phyloP scores from a whole-genome alignment of 2,329 filamentous ascomycete species.

The Aureobasidium sp. region DNA sequence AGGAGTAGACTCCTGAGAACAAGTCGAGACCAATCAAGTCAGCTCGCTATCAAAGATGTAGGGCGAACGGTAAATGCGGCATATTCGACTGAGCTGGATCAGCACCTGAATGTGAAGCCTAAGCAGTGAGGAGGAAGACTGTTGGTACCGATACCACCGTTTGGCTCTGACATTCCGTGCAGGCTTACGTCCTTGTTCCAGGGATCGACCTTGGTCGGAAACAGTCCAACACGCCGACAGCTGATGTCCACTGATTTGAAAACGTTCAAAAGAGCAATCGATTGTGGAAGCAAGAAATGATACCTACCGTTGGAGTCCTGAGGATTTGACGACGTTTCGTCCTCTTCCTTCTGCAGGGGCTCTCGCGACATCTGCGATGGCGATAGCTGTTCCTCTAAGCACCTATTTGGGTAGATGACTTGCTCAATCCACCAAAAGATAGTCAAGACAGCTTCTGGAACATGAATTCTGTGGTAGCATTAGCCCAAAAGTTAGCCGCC shows the following conservation, averaged over 20 bases:
- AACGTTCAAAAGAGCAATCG: no score
- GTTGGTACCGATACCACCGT: neutral
- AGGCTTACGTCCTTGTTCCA: neutral
- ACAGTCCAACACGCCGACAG: neutral
- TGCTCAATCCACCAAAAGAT: no score
- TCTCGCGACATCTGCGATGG: no score
- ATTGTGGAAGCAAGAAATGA: no score
- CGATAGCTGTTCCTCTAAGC: no score
- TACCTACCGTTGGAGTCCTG: no score
- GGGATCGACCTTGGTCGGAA: neutral
- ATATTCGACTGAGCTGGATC: neutral
- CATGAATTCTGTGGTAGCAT: neutral
- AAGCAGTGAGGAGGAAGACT: neutral
- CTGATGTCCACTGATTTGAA: neutral
- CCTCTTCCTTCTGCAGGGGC: no score
- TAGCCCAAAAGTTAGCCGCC: no score
- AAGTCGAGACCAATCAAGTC: neutral
- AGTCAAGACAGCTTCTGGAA: neutral
- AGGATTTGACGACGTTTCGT: no score
- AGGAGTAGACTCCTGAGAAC: neutral
- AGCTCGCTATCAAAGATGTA: neutral
- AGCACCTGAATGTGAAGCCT: neutral
- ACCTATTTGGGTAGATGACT: no score
- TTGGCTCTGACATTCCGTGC: neutral
- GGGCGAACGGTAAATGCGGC: neutral